These are phyloP conservation scores for Alternaria longipes DNA, from an alignment of 2,329 filamentous ascomycete genomes.

Conservation along the genomic window DNA sequence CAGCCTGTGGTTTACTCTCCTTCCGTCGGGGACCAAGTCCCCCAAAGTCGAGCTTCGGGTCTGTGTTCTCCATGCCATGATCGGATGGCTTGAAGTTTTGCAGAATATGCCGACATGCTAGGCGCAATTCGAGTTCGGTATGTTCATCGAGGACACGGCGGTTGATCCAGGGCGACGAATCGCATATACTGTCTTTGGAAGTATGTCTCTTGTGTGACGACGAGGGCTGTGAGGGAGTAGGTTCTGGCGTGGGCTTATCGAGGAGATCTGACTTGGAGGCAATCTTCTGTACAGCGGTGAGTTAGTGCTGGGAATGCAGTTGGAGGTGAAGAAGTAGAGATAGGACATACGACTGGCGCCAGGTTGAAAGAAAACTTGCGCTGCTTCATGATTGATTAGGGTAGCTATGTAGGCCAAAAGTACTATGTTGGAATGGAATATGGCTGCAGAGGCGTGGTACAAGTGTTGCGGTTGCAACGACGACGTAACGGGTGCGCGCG, in stretches of 20 bases:
- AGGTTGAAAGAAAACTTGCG: constrained; percentile 58
- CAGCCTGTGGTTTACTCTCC: constrained; percentile 29
- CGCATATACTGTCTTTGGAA: constrained; percentile 44
- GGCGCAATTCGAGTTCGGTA: constrained; percentile 56
- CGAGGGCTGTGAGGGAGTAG: constrained; percentile 21
- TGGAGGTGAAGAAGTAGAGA: constrained; percentile 2
- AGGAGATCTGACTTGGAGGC: constrained; percentile 42
- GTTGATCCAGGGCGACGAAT: constrained; percentile 55
- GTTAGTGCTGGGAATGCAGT: not conserved
- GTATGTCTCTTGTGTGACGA: constrained; percentile 33
- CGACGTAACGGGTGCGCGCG: constrained; percentile 7
- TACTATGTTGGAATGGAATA: not conserved
- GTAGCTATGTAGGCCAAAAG: not conserved
- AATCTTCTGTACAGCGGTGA: constrained; percentile 41
- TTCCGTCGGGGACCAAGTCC: constrained; percentile 34
- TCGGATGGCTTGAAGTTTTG: constrained; percentile 53
- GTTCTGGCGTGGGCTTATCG: constrained; percentile 42
- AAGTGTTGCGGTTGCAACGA: constrained; percentile 1
- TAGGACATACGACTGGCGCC: constrained; percentile 52
- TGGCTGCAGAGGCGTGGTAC: not conserved
- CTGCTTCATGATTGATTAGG: constrained; percentile 44
- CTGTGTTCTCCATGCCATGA: constrained; percentile 47
- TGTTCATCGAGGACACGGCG: constrained; percentile 54
- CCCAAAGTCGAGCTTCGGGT: constrained; percentile 50
- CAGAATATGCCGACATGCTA: constrained; percentile 57